Evolutionary conservation across 108 stramenopile genomes (phyloP).

Genomic region (Skeletonema tropicum): DNA sequence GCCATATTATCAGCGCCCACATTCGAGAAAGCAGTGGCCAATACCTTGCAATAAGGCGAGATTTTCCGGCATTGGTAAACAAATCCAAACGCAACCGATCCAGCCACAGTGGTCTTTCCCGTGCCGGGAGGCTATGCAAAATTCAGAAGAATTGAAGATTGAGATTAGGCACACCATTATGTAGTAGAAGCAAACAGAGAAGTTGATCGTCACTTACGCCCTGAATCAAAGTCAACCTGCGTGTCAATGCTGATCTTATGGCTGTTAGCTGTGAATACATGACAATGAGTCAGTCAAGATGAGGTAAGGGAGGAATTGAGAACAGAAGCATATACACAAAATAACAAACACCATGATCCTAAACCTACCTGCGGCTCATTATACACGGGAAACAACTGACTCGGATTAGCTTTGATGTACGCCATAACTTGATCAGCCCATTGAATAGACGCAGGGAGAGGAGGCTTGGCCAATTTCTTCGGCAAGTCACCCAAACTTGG

Average conservation of each 20-base stretch:
- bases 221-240: slow-evolving; percentile 81
- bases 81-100: slow-evolving; percentile 86
- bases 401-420: slow-evolving; percentile 68
- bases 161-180: not conserved
- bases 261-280: slow-evolving; percentile 59
- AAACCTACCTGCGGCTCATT: not conserved
- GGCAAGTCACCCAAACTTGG: slow-evolving; percentile 61
- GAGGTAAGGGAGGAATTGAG: too few relatives aligned
- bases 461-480: slow-evolving; percentile 67
- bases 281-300: too few relatives aligned
- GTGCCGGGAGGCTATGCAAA: slow-evolving; percentile 31
- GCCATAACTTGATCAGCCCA: slow-evolving; percentile 68
- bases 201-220: slow-evolving; percentile 54
- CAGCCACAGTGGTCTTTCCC: slow-evolving; percentile 78
- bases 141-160: not conserved
- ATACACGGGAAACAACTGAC: slow-evolving; percentile 49
- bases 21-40: slow-evolving; percentile 87
- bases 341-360: too few relatives aligned
- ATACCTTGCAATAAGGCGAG: slow-evolving; percentile 74
- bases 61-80: slow-evolving; percentile 79
- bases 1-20: slow-evolving; percentile 91
- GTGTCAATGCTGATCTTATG: slow-evolving; percentile 78
- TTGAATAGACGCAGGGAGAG: slow-evolving; percentile 65
- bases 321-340: too few relatives aligned
- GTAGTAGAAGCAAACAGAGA: slow-evolving; percentile 2